A percentile compares a stretch with the other conserved stretches of the same genome.
Evolutionary conservation across 2,329 filamentous ascomycete genomes (phyloP).

Genomic region (Colletotrichum truncatum): DNA sequence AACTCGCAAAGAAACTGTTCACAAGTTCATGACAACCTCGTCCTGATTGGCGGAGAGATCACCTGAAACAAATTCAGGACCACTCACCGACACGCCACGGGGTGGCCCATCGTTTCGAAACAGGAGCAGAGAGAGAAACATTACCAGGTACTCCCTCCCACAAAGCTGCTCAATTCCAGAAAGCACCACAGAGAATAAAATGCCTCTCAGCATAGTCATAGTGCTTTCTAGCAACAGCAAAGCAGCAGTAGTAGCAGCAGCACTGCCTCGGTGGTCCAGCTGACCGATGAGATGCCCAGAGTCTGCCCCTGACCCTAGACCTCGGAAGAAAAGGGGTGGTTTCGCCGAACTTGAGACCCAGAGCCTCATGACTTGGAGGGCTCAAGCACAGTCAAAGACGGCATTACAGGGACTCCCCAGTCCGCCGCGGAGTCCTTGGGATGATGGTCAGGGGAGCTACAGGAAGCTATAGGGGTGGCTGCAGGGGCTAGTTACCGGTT

Average conservation of each 20-base stretch:
- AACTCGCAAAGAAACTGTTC: not conserved
- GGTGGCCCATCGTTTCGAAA: slow-evolving; percentile 28
- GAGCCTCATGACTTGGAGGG: no score
- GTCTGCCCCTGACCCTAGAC: not conserved
- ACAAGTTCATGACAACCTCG: not conserved
- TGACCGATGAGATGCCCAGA: not conserved
- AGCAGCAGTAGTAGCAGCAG: no score
- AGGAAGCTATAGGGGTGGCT: slow-evolving; percentile 3
- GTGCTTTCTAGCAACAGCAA: no score
- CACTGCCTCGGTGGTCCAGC: not conserved
- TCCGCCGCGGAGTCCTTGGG: not conserved
- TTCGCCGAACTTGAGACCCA: no score
- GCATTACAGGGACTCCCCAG: slow-evolving; percentile 2
- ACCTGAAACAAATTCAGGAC: slow-evolving; percentile 35
- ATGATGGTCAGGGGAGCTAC: slow-evolving; percentile 2
- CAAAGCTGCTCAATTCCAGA: not conserved
- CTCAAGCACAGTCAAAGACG: not conserved
- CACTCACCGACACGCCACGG: slow-evolving; percentile 28
- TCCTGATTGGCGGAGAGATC: slow-evolving; percentile 13
- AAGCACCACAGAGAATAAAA: not conserved
- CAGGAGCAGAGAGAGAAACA: slow-evolving; percentile 15
- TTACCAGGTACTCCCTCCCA: not conserved
- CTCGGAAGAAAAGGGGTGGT: no score
- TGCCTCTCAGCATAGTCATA: no score
- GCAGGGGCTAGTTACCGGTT: slow-evolving; percentile 9